These are phyloP conservation scores for Phytophthora constricta DNA, from an alignment of 352 stramenopile species.

Conservation along the genomic window DNA sequence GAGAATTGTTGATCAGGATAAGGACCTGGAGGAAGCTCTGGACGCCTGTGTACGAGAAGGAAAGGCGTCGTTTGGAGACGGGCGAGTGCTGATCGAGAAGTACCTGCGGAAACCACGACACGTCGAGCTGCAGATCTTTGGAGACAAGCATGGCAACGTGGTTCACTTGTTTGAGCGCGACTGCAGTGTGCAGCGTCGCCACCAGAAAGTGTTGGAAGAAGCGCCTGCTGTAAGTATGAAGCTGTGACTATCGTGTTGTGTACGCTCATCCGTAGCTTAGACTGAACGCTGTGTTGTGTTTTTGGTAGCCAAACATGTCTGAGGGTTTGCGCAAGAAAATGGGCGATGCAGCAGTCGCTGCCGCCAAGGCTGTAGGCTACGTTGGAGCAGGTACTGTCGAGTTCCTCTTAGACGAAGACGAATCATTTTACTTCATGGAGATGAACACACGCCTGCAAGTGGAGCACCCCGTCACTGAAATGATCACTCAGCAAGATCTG, in stretches of 20 bases:
- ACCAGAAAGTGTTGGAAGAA: conserved; percentile 96
- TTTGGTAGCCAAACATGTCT: conserved; percentile 72
- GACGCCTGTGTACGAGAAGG: conserved; percentile 90
- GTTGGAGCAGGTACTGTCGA: conserved; percentile 94
- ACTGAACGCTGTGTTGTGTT: background rate
- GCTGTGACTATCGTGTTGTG: conserved; percentile 2
- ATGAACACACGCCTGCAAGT: conserved; percentile 97
- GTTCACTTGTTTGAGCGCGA: conserved; percentile 93
- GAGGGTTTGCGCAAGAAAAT: conserved; percentile 87
- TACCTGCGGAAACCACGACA: conserved; percentile 90
- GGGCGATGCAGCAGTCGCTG: conserved; percentile 87
- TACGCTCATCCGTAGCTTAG: too few species aligned
- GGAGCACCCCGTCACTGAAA: conserved; percentile 93
- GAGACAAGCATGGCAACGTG: conserved; percentile 90
- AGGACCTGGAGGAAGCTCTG: conserved; percentile 82
- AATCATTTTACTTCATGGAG: conserved; percentile 96
- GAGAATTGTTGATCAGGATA: conserved; percentile 86
- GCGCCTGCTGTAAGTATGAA: conserved; percentile 77
- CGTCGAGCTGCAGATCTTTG: conserved; percentile 94
- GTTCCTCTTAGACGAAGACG: conserved; percentile 92
- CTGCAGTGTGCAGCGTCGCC: conserved; percentile 90
- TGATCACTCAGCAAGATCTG: conserved; percentile 89
- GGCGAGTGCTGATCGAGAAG: conserved; percentile 92
- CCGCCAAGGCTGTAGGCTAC: conserved; percentile 92
- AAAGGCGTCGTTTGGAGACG: conserved; percentile 90